Conservation (phyloP, 108 stramenopile species). For the Mediolabrus comicus region DNA sequence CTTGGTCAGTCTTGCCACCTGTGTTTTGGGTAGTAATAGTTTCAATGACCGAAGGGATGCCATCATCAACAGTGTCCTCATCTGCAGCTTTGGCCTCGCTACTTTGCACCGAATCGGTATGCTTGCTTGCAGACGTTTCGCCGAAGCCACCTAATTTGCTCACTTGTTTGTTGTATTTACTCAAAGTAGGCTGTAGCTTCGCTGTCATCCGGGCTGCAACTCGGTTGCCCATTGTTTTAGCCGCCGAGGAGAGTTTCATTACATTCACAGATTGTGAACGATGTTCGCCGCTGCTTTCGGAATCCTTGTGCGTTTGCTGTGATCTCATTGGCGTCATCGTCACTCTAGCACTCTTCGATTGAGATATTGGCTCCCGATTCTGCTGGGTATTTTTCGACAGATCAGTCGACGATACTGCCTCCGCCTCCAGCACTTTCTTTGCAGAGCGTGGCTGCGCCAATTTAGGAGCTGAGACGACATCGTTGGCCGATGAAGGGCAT, state of each 20-base stretch:
- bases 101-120: not conserved
- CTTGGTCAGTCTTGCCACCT: not conserved
- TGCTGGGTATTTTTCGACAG: not conserved
- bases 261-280: not conserved
- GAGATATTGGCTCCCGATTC: not conserved
- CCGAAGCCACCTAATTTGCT: not conserved
- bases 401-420: not conserved
- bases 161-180: not conserved
- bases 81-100: not conserved
- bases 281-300: not conserved
- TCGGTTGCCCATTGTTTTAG: not conserved
- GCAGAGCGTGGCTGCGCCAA: not conserved
- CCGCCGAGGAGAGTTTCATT: not conserved
- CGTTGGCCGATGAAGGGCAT: not conserved
- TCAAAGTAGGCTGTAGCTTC: not conserved
- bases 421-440: not conserved
- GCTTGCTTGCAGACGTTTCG: not conserved
- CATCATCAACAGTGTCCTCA: not conserved
- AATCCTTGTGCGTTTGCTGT: not conserved
- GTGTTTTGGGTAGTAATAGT: not conserved
- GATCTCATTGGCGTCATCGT: not conserved
- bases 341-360: not conserved
- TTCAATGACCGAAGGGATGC: not conserved
- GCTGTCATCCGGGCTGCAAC: not conserved
- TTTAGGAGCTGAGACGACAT: not conserved